phyloP scores from a whole-genome alignment of 2,329 filamentous ascomycete genomes.

The Plectosphaerella cucumerina region DNA sequence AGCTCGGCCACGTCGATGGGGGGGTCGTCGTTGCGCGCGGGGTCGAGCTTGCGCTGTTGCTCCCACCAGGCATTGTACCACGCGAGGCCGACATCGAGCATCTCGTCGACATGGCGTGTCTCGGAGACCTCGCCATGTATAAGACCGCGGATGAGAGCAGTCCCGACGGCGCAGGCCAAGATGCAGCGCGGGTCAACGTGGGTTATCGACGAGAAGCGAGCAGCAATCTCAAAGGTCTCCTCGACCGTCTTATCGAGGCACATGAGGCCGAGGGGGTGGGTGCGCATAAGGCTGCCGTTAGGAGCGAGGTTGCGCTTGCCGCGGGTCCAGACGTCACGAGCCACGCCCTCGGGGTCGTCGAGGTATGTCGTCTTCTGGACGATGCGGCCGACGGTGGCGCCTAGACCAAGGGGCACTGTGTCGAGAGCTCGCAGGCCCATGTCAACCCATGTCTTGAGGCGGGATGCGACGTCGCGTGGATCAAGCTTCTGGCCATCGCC shows the following conservation, averaged over 20 bases:
- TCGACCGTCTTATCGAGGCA: constrained; percentile 33
- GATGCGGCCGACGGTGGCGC: constrained; percentile 40
- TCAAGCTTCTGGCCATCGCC: constrained; percentile 30
- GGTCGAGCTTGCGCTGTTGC: constrained; percentile 19
- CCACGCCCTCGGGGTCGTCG: constrained; percentile 31
- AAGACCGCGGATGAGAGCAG: constrained; percentile 40
- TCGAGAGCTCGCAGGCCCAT: constrained; percentile 42
- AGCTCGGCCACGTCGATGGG: constrained; percentile 36
- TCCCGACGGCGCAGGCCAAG: constrained; percentile 42
- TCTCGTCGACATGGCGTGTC: constrained; percentile 34
- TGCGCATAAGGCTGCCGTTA: constrained; percentile 50
- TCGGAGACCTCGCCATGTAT: constrained; percentile 36
- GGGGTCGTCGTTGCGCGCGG: constrained; percentile 5
- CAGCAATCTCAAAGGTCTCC: constrained; percentile 38
- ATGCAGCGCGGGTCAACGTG: constrained; percentile 49
- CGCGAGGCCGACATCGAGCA: constrained; percentile 31
- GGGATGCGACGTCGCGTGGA: constrained; percentile 36
- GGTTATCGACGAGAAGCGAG: constrained; percentile 37
- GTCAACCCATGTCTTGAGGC: constrained; percentile 41
- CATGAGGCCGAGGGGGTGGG: constrained; percentile 45
- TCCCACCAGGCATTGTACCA: constrained; percentile 27
- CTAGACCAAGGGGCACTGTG: constrained; percentile 43
- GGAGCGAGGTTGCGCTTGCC: constrained; percentile 35
- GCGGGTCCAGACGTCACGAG: constrained; percentile 36
- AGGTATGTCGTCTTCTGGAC: constrained; percentile 33